Base-by-base conservation (phyloP, 768 basidiomycete genomes). In the Russula sp. region DNA sequence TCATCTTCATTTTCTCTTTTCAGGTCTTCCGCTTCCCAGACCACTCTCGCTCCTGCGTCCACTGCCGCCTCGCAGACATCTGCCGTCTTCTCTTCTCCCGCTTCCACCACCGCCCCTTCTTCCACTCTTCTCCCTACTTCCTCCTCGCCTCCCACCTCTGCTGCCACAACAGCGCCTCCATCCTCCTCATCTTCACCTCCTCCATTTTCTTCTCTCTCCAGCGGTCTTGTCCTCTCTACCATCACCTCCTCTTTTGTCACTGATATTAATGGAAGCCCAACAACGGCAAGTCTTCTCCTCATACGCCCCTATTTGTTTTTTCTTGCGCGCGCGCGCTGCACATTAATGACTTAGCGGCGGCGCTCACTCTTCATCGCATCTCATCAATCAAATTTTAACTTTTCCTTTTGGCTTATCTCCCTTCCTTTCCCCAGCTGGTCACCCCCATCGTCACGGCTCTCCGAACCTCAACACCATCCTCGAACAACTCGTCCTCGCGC, bases 381-480 rank as follows among this genome's bases (percentile, higher is more conserved):
- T 7, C 5, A 59, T 42, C 41, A 25, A 18, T n/a, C 34, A 38
- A 38, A 29, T 20, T 29, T 22, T 29, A 29, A 29, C 25, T 29
- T 29, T 29, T 29, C 25, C 25, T 3, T 29, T 29, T 29, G 25
- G 18, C 22, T 42, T 16, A 18, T 52, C 22, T 52, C 25, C n/a
- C 16, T 46, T 13, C 25, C 25, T 10, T 36, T 7, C 20, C 32
- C 51, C 42, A 66, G 65, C 20, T 65, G 5, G 47, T 56, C 16
- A 65, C 63, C 7, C 65, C 65, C 8, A 56, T 66, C 56, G 59
- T 61, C 35, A 66, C 65, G 1, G 6, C 63, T 1, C 41, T 66
- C 7, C 54, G 42, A n/a, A 20, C n/a, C 1, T 38, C 56, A 6
- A 5, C 49, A 0, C 8, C 34, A 0, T 25, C 34, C 46, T 11